Evolutionary conservation across 2,329 filamentous ascomycete genomes (phyloP).

Genomic region (Pyrenochaeta sp.): DNA sequence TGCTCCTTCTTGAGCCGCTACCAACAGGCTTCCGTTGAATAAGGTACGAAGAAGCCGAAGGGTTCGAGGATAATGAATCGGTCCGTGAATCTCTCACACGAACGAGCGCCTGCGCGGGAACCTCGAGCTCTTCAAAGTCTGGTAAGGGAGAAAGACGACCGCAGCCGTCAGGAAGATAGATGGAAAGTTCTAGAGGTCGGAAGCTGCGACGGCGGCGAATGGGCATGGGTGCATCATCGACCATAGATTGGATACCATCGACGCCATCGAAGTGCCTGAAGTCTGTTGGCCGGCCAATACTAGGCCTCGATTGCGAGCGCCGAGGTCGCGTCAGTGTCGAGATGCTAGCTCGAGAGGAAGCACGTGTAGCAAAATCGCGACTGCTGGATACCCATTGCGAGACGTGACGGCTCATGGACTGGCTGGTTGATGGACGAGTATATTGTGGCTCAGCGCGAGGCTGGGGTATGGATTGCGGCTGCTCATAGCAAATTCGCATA

Average conservation of each 20-base stretch:
- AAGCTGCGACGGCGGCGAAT: conserved; percentile 46
- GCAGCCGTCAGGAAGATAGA: conserved; percentile 45
- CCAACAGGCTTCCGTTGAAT: conserved; percentile 46
- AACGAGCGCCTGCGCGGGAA: conserved; percentile 45
- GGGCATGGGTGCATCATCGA: conserved; percentile 42
- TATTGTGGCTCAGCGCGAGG: conserved; percentile 41
- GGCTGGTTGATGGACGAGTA: conserved; percentile 45
- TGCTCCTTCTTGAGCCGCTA: conserved; percentile 38
- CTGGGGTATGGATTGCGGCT: conserved; percentile 37
- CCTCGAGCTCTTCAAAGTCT: conserved; percentile 45
- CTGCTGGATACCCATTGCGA: conserved; percentile 48
- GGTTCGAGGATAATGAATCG: conserved; percentile 37
- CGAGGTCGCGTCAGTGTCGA: conserved; percentile 42
- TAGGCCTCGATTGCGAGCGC: conserved; percentile 45
- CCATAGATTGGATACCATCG: conserved; percentile 43
- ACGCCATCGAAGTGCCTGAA: conserved; percentile 47
- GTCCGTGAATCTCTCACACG: conserved; percentile 41
- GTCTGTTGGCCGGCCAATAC: conserved; percentile 48
- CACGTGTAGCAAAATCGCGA: conserved; percentile 46
- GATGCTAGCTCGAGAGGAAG: conserved; percentile 45
- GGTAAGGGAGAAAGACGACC: conserved; percentile 50
- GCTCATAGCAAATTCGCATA: conserved; percentile 46
- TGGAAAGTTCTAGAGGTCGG: conserved; percentile 50
- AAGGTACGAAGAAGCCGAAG: conserved; percentile 33
- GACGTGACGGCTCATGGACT: conserved; percentile 45